Evolutionary conservation across 2,329 filamentous ascomycete genomes (phyloP).

Genomic region (Herpomyces periplanetae): DNA sequence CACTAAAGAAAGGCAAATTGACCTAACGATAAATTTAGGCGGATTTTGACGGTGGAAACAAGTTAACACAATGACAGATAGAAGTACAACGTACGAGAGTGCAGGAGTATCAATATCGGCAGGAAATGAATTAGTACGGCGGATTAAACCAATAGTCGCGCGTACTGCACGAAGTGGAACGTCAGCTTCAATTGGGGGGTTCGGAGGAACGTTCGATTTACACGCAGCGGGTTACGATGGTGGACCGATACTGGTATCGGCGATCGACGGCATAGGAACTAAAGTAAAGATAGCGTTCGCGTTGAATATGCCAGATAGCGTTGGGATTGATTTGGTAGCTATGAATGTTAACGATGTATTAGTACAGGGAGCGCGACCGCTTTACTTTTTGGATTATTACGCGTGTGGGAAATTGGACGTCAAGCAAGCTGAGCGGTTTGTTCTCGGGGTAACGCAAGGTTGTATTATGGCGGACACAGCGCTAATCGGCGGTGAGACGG

Average conservation of each 20-base stretch:
- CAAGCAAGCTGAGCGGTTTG: constrained; percentile 37
- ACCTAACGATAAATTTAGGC: too few relatives aligned
- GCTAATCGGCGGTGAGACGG: constrained; percentile 81
- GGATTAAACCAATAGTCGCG: constrained; percentile 60
- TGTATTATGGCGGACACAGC: constrained; percentile 55
- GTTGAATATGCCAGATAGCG: constrained; percentile 60
- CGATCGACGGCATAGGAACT: constrained; percentile 81
- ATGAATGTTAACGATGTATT: constrained; percentile 98
- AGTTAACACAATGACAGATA: constrained; percentile 1
- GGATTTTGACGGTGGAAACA: too few relatives aligned
- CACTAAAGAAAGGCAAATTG: too few relatives aligned
- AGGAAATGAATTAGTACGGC: constrained; percentile 61
- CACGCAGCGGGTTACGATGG: constrained; percentile 26
- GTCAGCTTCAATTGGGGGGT: constrained; percentile 73
- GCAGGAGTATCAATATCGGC: constrained; percentile 81
- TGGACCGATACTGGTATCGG: constrained; percentile 50
- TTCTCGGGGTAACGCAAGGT: constrained; percentile 55
- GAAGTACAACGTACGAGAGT: constrained; percentile 47
- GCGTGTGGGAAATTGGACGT: constrained; percentile 61
- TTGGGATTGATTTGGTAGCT: constrained; percentile 69
- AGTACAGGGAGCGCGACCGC: constrained; percentile 67
- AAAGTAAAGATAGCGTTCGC: constrained; percentile 85
- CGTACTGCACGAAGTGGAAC: constrained; percentile 53
- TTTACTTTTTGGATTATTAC: constrained; percentile 95
- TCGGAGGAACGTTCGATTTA: constrained; percentile 55